These are phyloP conservation scores for Prototheca stagnorum DNA, from an alignment of 163 green algal species.

Conservation along the genomic window DNA sequence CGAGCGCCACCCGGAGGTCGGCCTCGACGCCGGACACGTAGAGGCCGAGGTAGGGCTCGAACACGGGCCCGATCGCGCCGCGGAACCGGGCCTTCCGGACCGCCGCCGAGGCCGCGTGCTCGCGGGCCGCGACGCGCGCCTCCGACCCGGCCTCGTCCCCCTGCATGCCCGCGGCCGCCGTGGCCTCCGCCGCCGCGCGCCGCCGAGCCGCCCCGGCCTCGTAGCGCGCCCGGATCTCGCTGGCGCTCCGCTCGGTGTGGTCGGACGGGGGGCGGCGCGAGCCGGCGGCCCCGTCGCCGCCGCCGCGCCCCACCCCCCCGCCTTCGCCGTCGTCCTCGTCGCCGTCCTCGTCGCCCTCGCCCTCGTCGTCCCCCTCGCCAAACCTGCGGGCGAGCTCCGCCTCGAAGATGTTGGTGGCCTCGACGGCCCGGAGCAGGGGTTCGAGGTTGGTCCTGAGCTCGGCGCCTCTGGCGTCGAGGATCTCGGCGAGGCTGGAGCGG, in stretches of 20 bases:
- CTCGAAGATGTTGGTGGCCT: slow-evolving; percentile 88
- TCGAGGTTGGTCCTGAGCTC: slow-evolving; percentile 38
- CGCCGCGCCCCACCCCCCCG: background rate
- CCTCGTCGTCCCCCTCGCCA: slow-evolving; percentile 10
- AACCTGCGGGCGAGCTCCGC: slow-evolving; percentile 76
- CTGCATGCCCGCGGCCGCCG: background rate
- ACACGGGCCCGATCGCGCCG: slow-evolving; percentile 62
- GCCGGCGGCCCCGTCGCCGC: background rate
- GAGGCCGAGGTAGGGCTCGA: slow-evolving; percentile 31
- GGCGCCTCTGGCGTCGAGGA: slow-evolving; percentile 33
- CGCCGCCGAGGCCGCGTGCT: background rate
- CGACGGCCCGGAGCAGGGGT: slow-evolving; percentile 55
- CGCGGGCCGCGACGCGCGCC: background rate
- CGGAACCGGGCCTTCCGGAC: slow-evolving; percentile 43
- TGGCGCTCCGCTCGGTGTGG: too few species aligned
- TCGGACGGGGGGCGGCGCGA: too few species aligned
- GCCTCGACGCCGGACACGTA: slow-evolving; percentile 75
- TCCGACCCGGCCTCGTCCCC: too few species aligned
- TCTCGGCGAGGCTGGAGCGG: slow-evolving; percentile 55
- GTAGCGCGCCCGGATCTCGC: background rate
- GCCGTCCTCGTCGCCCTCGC: background rate
- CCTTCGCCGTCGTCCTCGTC: background rate
- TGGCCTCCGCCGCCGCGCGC: slow-evolving; percentile 16
- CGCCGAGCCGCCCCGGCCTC: background rate
- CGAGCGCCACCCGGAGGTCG: slow-evolving; percentile 42